Percentiles rank a stretch among this genome's conserved stretches.
These are phyloP conservation scores for Teunomyces kruisii DNA, from an alignment of 805 yeast genomes.

Conservation along the genomic window DNA sequence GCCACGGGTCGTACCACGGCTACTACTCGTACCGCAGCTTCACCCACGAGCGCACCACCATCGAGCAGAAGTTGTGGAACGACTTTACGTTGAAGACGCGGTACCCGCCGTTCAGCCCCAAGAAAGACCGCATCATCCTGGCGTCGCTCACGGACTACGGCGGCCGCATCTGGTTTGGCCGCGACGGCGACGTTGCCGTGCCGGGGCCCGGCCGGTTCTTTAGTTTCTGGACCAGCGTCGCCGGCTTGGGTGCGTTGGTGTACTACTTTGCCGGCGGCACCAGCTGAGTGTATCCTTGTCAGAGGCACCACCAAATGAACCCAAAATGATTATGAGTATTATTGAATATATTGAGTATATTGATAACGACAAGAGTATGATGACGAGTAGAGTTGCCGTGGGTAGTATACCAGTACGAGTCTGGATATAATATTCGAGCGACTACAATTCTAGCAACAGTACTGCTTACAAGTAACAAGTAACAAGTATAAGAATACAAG, in stretches of 20 bases:
- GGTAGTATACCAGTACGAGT: too few relatives aligned
- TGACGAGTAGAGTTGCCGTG: too few relatives aligned
- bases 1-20: conserved; percentile 84
- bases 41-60: conserved; percentile 68
- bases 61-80: conserved; percentile 63
- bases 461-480: too few relatives aligned
- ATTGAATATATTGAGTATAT: too few relatives aligned
- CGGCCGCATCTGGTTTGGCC: conserved; percentile 39
- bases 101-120: conserved; percentile 58
- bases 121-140: conserved; percentile 32
- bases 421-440: too few relatives aligned
- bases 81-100: conserved; percentile 60
- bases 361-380: too few relatives aligned
- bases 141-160: conserved; percentile 28
- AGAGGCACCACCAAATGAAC: too few relatives aligned
- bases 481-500: too few relatives aligned
- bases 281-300: too few relatives aligned
- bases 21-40: conserved; percentile 60
- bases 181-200: conserved; percentile 34
- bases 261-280: conserved; percentile 13
- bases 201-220: conserved; percentile 34
- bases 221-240: conserved; percentile 29
- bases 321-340: too few relatives aligned
- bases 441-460: too few relatives aligned
- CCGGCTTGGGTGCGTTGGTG: conserved; percentile 30